phyloP scores from a whole-genome alignment of 2,329 filamentous ascomycete genomes.

The Aspergillus tamarii region DNA sequence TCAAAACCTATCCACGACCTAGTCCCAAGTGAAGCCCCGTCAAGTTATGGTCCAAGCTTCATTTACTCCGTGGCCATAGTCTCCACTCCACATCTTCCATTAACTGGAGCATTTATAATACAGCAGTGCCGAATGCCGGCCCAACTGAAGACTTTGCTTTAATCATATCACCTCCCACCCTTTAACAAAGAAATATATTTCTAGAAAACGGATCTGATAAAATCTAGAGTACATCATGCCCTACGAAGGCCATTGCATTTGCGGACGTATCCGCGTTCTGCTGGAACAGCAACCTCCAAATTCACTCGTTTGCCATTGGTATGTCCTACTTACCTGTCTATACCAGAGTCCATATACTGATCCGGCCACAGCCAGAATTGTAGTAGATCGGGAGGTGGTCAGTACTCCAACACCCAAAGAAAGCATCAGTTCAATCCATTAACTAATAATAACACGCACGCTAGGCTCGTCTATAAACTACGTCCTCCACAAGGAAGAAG shows the following conservation, averaged over 20 bases:
- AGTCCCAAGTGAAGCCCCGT: neutral
- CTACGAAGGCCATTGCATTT: conserved; percentile 11
- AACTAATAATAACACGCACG: neutral
- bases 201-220: too few species aligned
- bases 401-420: neutral
- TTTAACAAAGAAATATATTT: neutral
- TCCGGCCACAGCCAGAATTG: neutral
- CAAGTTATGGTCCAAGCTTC: neutral
- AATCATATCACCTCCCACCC: neutral
- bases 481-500: neutral
- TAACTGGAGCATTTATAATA: neutral
- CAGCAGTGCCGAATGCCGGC: neutral
- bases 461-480: conserved; percentile 3
- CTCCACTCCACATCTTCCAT: neutral
- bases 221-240: neutral
- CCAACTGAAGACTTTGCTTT: neutral
- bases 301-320: conserved; percentile 14
- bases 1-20: neutral
- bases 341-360: neutral
- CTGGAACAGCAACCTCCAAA: conserved; percentile 2
- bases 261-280: conserved; percentile 6
- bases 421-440: neutral
- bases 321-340: neutral
- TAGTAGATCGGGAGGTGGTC: conserved; percentile 3
- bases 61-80: neutral